Evolutionary conservation across 176 grass and related monocot genomes (phyloP).

Genomic region (Lolium perenne): DNA sequence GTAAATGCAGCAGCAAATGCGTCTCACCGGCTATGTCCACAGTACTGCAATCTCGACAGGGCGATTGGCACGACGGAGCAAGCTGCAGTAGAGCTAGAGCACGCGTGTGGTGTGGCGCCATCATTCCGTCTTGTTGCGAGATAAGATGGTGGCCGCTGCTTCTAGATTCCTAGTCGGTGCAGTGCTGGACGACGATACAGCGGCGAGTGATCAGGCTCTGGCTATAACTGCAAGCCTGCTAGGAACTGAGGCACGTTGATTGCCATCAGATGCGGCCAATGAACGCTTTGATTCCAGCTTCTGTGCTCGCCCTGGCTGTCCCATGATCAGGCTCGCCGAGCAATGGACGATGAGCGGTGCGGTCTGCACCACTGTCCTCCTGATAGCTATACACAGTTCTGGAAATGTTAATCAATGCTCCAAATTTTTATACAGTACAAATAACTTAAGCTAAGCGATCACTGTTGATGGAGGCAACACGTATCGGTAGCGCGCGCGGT

Average conservation of each 20-base stretch:
- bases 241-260: not conserved
- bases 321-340: not conserved
- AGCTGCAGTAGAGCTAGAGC: not conserved
- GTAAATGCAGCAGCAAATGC: slow-evolving; percentile 29
- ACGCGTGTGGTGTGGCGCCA: not conserved
- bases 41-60: too few relatives aligned
- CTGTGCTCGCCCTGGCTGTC: not conserved
- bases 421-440: too few relatives aligned
- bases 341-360: too few relatives aligned
- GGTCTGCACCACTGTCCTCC: too few relatives aligned
- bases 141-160: not conserved
- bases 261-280: not conserved
- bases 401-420: too few relatives aligned
- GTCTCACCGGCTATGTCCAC: not conserved
- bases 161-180: not conserved
- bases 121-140: not conserved
- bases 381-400: too few relatives aligned
- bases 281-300: not conserved
- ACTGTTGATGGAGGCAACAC: too few relatives aligned
- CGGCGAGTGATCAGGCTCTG: not conserved
- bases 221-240: not conserved
- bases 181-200: not conserved
- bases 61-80: not conserved
- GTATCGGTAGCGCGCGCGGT: too few relatives aligned
- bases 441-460: too few relatives aligned